These are phyloP conservation scores for Rhynchosporium agropyri DNA, from an alignment of 2,329 filamentous ascomycete genomes.

Conservation along the genomic window DNA sequence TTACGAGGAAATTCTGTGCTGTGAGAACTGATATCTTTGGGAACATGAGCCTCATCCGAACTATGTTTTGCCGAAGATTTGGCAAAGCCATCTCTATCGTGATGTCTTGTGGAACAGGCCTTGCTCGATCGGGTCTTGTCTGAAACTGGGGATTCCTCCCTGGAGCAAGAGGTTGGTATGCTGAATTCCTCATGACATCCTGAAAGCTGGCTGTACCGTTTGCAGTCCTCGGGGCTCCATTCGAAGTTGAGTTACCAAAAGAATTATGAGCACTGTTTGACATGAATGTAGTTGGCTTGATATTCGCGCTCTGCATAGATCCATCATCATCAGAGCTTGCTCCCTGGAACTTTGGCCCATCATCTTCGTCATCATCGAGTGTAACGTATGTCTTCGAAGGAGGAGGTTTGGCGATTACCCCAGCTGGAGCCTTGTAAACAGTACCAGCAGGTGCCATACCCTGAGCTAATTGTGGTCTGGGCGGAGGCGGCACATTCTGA, in stretches of 20 bases:
- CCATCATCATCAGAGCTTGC: slow-evolving; percentile 66
- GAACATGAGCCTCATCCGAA: slow-evolving; percentile 48
- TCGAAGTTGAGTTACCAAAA: slow-evolving; percentile 42
- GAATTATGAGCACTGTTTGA: slow-evolving; percentile 47
- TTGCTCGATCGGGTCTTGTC: slow-evolving; percentile 49
- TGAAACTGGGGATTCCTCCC: slow-evolving; percentile 41
- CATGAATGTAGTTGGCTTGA: slow-evolving; percentile 61
- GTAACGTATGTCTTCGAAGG: slow-evolving; percentile 49
- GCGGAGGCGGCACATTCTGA: not conserved
- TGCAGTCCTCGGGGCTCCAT: slow-evolving; percentile 39
- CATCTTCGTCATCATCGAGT: slow-evolving; percentile 59
- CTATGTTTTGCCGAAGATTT: slow-evolving; percentile 7
- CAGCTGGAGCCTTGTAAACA: slow-evolving; percentile 58
- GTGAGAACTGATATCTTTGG: slow-evolving; percentile 48
- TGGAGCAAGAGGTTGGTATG: slow-evolving; percentile 25
- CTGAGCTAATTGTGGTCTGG: slow-evolving; percentile 49
- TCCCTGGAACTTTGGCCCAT: slow-evolving; percentile 59
- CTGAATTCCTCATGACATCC: slow-evolving; percentile 30
- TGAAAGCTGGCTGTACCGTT: slow-evolving; percentile 48
- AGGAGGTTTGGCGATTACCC: slow-evolving; percentile 43
- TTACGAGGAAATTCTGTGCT: slow-evolving; percentile 53
- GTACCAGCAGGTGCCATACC: slow-evolving; percentile 79
- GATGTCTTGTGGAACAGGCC: slow-evolving; percentile 47
- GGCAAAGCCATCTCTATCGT: slow-evolving; percentile 50
- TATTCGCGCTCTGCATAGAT: slow-evolving; percentile 53